These are phyloP conservation scores for Solanum commersonii DNA, from an alignment of 257 asterid genomes.

Conservation along the genomic window DNA sequence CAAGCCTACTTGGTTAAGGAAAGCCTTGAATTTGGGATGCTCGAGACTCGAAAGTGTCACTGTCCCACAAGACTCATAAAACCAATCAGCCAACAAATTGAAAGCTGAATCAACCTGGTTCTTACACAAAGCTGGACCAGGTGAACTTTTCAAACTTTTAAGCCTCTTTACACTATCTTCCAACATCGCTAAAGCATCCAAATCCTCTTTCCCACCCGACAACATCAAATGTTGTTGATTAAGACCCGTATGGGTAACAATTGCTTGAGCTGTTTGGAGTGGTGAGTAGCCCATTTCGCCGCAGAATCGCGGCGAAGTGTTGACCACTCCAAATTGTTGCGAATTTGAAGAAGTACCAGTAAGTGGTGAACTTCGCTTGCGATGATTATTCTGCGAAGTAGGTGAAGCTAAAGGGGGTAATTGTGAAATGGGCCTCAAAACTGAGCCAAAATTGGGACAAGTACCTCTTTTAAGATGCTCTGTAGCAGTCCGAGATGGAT, in stretches of 20 bases:
- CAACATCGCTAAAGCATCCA: conserved; percentile 67
- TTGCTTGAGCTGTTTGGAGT: conserved; percentile 10
- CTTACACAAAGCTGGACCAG: conserved; percentile 43
- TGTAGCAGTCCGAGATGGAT: conserved; percentile 81
- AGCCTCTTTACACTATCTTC: conserved; percentile 83
- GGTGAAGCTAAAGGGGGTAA: conserved; percentile 77
- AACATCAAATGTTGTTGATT: conserved; percentile 31
- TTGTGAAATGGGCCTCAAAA: conserved; percentile 46
- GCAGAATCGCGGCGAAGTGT: conserved; percentile 12
- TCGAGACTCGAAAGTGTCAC: conserved; percentile 57
- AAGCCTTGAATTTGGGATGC: conserved; percentile 75
- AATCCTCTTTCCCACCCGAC: conserved; percentile 82
- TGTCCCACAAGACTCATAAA: conserved; percentile 60
- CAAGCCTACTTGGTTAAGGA: conserved; percentile 65
- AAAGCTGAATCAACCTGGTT: conserved; percentile 52
- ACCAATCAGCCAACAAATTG: conserved; percentile 63
- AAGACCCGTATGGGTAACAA: conserved; percentile 1
- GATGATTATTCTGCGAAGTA: conserved; percentile 43
- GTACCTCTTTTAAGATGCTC: conserved; percentile 78
- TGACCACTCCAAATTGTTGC: conserved; percentile 30
- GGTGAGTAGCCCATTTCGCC: conserved; percentile 14
- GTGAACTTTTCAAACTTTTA: conserved; percentile 44
- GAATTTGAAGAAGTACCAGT: conserved; percentile 31
- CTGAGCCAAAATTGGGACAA: conserved; percentile 59
- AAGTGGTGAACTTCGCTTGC: conserved; percentile 41